Evolutionary conservation across 495 filamentous ascomycete species (phyloP).

Genomic region (Diplogelasinospora grovesii): DNA sequence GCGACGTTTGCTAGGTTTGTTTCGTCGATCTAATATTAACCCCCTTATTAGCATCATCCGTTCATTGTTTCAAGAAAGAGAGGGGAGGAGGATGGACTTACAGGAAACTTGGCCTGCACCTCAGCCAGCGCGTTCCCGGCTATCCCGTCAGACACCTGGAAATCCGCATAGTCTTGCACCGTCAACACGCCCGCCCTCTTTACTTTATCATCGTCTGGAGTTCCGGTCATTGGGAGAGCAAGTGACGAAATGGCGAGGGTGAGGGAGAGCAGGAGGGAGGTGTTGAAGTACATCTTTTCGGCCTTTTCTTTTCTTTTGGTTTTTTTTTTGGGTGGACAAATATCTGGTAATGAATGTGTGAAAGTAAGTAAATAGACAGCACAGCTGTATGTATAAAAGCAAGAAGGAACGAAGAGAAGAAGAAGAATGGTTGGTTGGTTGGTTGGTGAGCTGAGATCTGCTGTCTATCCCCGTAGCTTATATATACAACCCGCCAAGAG

Average conservation of each 20-base stretch:
- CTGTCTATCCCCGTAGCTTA: no score
- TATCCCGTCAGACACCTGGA: slow-evolving; percentile 36
- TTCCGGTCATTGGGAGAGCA: slow-evolving; percentile 16
- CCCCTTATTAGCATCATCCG: neutral
- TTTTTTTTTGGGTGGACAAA: neutral
- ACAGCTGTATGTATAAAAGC: slow-evolving; percentile 18
- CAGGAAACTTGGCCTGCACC: slow-evolving; percentile 38
- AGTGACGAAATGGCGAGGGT: slow-evolving; percentile 18
- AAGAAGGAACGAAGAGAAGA: slow-evolving; percentile 1
- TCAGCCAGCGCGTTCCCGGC: slow-evolving; percentile 38
- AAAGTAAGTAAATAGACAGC: slow-evolving; percentile 15
- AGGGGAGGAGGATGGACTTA: slow-evolving; percentile 16
- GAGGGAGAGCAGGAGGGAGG: slow-evolving; percentile 24
- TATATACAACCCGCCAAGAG: no score
- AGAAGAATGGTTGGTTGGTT: no score
- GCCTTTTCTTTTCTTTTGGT: neutral
- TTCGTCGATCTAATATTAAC: slow-evolving; percentile 26
- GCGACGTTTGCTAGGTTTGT: slow-evolving; percentile 29
- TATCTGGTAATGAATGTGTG: neutral
- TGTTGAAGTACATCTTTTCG: slow-evolving; percentile 26
- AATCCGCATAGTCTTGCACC: slow-evolving; percentile 22
- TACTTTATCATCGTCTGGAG: neutral
- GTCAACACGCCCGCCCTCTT: slow-evolving; percentile 15
- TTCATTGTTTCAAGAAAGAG: neutral
- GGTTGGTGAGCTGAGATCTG: no score